Evolutionary conservation across 371 early-diverging fungal species (phyloP), one percentile per base, ranked within the genome.

Genomic region (Mortierella sp.): DNA sequence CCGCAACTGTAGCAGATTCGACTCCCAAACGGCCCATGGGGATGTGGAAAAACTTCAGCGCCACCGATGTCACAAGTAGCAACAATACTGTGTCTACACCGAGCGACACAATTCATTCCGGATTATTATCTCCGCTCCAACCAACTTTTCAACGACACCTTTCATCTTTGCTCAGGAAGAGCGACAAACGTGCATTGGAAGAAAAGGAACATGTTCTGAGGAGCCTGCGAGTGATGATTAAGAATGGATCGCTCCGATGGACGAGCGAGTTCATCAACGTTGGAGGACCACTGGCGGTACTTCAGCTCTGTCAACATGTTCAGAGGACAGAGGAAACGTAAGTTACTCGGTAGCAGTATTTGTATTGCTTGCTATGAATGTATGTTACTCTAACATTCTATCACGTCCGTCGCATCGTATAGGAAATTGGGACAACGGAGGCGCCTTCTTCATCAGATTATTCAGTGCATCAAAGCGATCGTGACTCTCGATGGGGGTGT

Each of bases 221-320:
- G 60, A 85, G 82, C 38, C 74, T 85, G 16, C 73, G 86, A 27
- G 82, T 85, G 44, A 29, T 85, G 72, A 79, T 85, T 63, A 68
- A 82, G 60, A 85, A 85, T 58, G 86, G 86, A 1, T 85, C 86
- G 10, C 77, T 85, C 56, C 86, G 86, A n/a, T 85, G 86, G 86
- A 82, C 82, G 55, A 75, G 77, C 27, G 86, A 85, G 77, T 85
- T 85, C 43, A 82, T 85, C 60, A 79, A 79, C 35, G 80, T 55
- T 38, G 86, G 86, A 14, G 86, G 86, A 21, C 76, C 86, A 0
- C 21, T 32, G 11, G 86, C 86, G 0, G 24, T 85, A 63, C 41
- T 85, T 29, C 74, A 82, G 46, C 82, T 79, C 51, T 78, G 86
- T 46, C 60, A 71, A 24, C 65, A 82, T 58, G 29, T 85, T 4